These are phyloP conservation scores for Hortiboletus flavorubellus DNA, from an alignment of 768 basidiomycete species.

Conservation along the genomic window DNA sequence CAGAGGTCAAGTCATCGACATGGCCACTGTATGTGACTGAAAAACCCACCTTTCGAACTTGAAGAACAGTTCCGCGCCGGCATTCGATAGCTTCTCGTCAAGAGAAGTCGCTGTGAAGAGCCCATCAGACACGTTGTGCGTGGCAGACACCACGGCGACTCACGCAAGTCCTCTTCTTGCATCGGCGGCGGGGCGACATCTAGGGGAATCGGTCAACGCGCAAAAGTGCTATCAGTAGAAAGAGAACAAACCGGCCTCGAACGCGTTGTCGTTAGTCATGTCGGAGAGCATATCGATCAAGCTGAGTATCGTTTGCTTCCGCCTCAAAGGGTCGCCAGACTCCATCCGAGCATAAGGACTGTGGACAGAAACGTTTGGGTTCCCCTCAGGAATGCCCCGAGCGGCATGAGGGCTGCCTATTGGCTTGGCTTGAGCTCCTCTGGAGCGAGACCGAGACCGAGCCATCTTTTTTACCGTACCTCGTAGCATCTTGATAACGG, in stretches of 20 bases:
- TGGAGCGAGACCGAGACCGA: conserved; percentile 24
- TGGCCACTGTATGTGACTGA: neutral
- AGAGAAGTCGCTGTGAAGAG: conserved; percentile 36
- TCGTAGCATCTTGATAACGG: conserved; percentile 32
- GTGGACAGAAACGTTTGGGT: conserved; percentile 22
- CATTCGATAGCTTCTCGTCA: conserved; percentile 49
- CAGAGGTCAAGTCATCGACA: conserved; percentile 3
- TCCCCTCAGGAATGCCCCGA: conserved; percentile 29
- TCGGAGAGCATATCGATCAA: conserved; percentile 47
- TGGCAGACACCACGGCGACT: conserved; percentile 2
- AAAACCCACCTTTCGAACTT: conserved; percentile 43
- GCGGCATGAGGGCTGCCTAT: conserved; percentile 19
- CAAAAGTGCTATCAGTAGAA: neutral
- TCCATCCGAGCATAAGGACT: conserved; percentile 31
- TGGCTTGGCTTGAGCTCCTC: conserved; percentile 26
- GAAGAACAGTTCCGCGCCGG: conserved; percentile 48
- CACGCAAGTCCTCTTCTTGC: conserved; percentile 45
- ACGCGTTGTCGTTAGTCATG: conserved; percentile 38
- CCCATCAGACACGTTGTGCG: conserved; percentile 5
- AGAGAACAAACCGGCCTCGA: conserved; percentile 32
- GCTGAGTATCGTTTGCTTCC: conserved; percentile 46
- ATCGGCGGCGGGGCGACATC: conserved; percentile 33
- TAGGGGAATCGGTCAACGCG: conserved; percentile 7
- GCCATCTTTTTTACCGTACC: conserved; percentile 30
- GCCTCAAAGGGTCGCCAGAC: conserved; percentile 27